Percentiles rank a stretch among this genome's conserved stretches.
Conservation (phyloP, 2,329 filamentous ascomycete genomes). For the Claviceps africana region DNA sequence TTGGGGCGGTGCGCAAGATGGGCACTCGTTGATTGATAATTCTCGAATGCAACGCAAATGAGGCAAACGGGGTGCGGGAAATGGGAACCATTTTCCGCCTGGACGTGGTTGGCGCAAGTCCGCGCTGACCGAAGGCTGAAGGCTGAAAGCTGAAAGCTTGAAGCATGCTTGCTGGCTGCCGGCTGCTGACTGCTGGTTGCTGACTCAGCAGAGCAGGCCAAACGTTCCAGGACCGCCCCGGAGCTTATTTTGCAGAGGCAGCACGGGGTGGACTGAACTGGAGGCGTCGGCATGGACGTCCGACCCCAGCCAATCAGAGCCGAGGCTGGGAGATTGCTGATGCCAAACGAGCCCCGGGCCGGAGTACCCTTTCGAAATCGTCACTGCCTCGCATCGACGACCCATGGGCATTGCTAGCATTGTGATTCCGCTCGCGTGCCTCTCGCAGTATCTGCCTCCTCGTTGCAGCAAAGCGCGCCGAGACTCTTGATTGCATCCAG, state of each 20-base stretch:
- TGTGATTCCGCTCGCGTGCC: background rate
- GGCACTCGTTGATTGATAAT: too few species aligned
- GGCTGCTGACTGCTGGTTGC: background rate
- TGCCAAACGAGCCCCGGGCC: conserved; percentile 11
- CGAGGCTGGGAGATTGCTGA: too few species aligned
- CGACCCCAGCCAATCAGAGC: background rate
- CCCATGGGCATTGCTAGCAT: background rate
- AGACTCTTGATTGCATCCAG: background rate
- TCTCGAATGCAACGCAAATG: too few species aligned
- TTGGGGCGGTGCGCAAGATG: background rate
- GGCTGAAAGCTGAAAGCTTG: background rate
- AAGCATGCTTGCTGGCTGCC: background rate
- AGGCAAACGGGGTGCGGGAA: too few species aligned
- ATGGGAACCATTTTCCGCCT: too few species aligned
- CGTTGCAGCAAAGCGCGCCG: background rate
- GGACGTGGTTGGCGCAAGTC: background rate
- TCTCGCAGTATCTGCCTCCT: background rate
- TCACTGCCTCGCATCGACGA: conserved; percentile 12
- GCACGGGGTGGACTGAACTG: background rate
- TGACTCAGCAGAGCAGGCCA: background rate
- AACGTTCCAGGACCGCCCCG: too few species aligned
- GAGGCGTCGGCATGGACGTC: background rate
- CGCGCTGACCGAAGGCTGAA: background rate
- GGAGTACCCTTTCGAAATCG: conserved; percentile 9
- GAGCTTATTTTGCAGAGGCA: background rate